Evolutionary conservation across 140 eudicot species (phyloP).

Genomic region (Bidens hawaiensis): DNA sequence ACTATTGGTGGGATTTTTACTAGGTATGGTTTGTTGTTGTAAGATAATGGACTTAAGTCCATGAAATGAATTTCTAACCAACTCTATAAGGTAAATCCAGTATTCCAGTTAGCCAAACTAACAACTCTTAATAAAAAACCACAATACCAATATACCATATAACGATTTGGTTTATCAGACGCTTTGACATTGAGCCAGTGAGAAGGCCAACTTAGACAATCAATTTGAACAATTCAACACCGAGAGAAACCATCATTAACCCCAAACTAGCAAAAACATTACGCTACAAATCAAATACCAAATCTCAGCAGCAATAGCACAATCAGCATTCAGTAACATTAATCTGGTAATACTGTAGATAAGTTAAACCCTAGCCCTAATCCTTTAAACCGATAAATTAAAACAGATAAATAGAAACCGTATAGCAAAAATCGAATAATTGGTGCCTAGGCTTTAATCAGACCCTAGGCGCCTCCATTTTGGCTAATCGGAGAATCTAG

Average conservation of each 20-base stretch:
- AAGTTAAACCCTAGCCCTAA: conserved; percentile 6
- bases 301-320: neutral
- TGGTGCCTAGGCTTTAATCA: too few species aligned
- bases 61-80: neutral
- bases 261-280: too few species aligned
- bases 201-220: neutral
- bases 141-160: neutral
- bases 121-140: neutral
- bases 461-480: too few species aligned
- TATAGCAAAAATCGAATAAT: too few species aligned
- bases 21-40: too few species aligned
- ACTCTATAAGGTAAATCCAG: too few species aligned
- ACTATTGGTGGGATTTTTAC: too few species aligned
- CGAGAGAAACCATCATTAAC: neutral
- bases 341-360: neutral
- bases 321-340: neutral
- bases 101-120: neutral
- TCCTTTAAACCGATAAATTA: neutral
- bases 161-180: neutral
- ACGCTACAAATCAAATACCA: too few species aligned
- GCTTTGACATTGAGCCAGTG: neutral
- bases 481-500: too few species aligned
- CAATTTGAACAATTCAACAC: neutral
- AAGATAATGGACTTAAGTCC: too few species aligned
- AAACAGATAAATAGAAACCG: too few species aligned